Evolutionary conservation across 371 early-diverging fungal species (phyloP).

Genomic region (Parasitella parasitica): DNA sequence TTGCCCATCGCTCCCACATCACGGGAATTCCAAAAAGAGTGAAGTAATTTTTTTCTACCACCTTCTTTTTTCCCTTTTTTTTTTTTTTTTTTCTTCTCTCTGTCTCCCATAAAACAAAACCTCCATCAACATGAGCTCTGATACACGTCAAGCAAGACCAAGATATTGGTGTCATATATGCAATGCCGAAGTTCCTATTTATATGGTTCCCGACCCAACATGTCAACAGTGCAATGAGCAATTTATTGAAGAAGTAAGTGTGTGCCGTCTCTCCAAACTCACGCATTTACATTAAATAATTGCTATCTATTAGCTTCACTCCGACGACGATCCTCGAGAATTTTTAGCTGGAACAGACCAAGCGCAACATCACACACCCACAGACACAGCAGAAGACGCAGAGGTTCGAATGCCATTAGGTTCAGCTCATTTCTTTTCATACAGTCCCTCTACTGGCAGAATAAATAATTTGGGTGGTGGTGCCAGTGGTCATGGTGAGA

Average conservation of each 20-base stretch:
- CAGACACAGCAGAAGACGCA: neutral
- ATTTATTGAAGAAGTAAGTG: constrained; percentile 65
- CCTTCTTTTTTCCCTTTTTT: neutral
- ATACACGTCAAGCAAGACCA: constrained; percentile 20
- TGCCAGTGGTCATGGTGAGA: constrained; percentile 7
- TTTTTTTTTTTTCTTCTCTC: neutral
- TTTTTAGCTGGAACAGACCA: constrained; percentile 23
- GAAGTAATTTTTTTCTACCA: neutral
- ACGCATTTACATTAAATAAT: neutral
- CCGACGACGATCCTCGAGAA: constrained; percentile 46
- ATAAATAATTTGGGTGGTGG: neutral
- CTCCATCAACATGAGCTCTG: constrained; percentile 20
- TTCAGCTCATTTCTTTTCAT: constrained; percentile 15
- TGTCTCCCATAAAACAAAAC: neutral
- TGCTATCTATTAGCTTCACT: constrained; percentile 31
- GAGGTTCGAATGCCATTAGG: constrained; percentile 1
- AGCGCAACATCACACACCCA: neutral
- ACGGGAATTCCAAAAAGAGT: neutral
- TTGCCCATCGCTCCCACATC: neutral
- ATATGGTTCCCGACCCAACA: constrained; percentile 58
- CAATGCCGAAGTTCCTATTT: constrained; percentile 39
- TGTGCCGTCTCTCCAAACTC: neutral
- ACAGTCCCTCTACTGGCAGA: constrained; percentile 12
- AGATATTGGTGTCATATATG: constrained; percentile 51
- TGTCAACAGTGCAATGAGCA: constrained; percentile 66